Evolutionary conservation across 441 rosid species (phyloP).

Genomic region (Omphalea diandra): DNA sequence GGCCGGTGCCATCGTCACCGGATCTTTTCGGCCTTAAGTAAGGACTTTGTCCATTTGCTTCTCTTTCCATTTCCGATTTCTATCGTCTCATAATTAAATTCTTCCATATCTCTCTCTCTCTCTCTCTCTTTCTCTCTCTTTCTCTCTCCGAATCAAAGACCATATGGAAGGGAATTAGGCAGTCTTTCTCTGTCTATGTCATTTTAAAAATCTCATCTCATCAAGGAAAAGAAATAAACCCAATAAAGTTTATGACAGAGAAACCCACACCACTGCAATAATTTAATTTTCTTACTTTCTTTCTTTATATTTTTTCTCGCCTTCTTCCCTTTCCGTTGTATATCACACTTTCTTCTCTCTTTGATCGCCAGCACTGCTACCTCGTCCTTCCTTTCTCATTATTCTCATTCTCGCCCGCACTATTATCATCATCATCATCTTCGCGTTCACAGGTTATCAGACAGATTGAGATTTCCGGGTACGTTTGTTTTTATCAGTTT

Average conservation of each 20-base stretch:
- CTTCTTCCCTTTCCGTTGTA: slow-evolving; percentile 8
- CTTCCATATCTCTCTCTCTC: too few species aligned
- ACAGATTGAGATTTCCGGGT: slow-evolving; percentile 18
- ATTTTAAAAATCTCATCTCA: slow-evolving; percentile 24
- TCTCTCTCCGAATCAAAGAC: neutral
- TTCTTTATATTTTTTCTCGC: neutral
- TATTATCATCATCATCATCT: slow-evolving; percentile 3
- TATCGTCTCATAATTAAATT: neutral
- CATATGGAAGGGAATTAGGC: neutral
- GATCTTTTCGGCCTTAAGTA: slow-evolving; percentile 35
- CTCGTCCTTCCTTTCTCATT: slow-evolving; percentile 5
- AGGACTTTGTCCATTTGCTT: slow-evolving; percentile 18
- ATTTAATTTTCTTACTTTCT: slow-evolving; percentile 34
- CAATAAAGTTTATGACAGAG: slow-evolving; percentile 35
- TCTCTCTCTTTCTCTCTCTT: neutral
- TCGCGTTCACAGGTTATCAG: neutral
- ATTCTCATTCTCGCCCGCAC: slow-evolving; percentile 11
- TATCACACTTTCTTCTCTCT: slow-evolving; percentile 14
- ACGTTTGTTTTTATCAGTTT: slow-evolving; percentile 11
- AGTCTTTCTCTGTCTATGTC: slow-evolving; percentile 7
- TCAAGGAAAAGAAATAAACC: slow-evolving; percentile 3
- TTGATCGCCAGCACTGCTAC: slow-evolving; percentile 33
- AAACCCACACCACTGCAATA: slow-evolving; percentile 32
- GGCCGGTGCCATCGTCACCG: slow-evolving; percentile 49
- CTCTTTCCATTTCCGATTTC: slow-evolving; percentile 2